Conservation (phyloP, 805 yeast species). For the Saccharomycopsis sp. region DNA sequence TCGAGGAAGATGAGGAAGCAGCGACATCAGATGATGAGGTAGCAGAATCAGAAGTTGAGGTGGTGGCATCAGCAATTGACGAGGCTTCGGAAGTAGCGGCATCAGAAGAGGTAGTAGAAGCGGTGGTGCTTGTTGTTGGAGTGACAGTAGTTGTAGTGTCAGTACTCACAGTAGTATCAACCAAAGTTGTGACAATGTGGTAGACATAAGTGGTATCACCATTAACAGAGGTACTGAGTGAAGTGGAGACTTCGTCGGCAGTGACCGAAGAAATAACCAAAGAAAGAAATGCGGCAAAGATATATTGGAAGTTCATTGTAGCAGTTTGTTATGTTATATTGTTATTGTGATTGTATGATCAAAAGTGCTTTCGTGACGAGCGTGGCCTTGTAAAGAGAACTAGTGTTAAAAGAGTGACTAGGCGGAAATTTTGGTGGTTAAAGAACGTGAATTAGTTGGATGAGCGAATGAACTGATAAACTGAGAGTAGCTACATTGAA, state of each 20-base stretch:
- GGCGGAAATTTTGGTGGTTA: not conserved
- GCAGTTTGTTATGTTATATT: not conserved
- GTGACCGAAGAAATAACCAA: not conserved
- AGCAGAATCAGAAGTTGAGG: not conserved
- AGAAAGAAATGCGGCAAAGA: not conserved
- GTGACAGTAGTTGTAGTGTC: slow-evolving; percentile 1
- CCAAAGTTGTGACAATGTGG: not conserved
- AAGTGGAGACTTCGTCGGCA: not conserved
- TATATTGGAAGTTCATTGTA: not conserved
- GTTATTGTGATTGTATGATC: not conserved
- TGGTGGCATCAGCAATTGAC: not conserved
- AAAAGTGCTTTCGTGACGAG: not conserved
- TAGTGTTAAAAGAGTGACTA: not conserved
- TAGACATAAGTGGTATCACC: slow-evolving; percentile 1
- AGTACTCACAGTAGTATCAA: slow-evolving; percentile 1
- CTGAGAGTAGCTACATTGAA: not conserved
- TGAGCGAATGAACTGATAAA: not conserved
- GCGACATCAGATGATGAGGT: not conserved
- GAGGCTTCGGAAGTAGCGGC: not conserved
- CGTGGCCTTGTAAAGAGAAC: not conserved
- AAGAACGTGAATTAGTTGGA: not conserved
- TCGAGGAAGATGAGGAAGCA: not conserved
- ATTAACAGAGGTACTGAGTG: not conserved
- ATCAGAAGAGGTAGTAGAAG: not conserved
- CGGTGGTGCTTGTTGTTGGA: not conserved